These are phyloP conservation scores for Trypanosoma cruzi DNA, from an alignment of 208 protist species.

Conservation along the genomic window DNA sequence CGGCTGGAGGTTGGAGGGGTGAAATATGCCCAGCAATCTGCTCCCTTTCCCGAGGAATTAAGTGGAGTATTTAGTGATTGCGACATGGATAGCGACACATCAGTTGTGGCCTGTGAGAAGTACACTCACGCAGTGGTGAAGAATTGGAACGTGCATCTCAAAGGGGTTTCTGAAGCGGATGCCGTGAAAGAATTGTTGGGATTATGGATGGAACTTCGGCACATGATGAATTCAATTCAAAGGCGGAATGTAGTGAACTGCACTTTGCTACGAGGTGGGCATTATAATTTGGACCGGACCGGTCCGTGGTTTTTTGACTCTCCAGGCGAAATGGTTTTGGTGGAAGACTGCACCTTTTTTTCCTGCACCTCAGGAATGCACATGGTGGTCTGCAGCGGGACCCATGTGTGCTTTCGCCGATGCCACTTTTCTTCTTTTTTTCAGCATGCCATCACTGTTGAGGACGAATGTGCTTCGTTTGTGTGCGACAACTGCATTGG, in stretches of 20 bases:
- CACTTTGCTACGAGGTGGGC: slow-evolving; percentile 1
- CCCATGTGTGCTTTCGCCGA: slow-evolving; percentile 49
- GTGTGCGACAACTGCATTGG: slow-evolving; percentile 31
- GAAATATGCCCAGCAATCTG: not conserved
- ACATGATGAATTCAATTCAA: slow-evolving; percentile 23
- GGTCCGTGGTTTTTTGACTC: slow-evolving; percentile 53
- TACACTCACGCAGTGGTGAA: slow-evolving; percentile 8
- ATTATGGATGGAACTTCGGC: not conserved
- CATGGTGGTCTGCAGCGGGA: slow-evolving; percentile 38
- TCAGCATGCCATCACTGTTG: slow-evolving; percentile 9
- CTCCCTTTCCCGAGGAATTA: not conserved
- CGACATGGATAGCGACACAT: slow-evolving; percentile 12
- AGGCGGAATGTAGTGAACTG: slow-evolving; percentile 28
- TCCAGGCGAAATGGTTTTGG: slow-evolving; percentile 36
- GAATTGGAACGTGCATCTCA: slow-evolving; percentile 28
- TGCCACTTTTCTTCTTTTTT: slow-evolving; percentile 36
- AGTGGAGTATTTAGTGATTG: slow-evolving; percentile 12
- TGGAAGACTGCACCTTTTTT: slow-evolving; percentile 56
- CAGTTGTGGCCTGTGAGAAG: not conserved
- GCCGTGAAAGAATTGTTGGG: slow-evolving; percentile 7
- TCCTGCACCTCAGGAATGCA: not conserved
- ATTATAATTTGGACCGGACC: slow-evolving; percentile 42
- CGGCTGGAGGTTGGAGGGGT: slow-evolving; percentile 8
- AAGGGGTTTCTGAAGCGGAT: slow-evolving; percentile 1
- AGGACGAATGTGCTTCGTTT: slow-evolving; percentile 33